Evolutionary conservation across 2,329 filamentous ascomycete species (phyloP), one percentile per base, ranked within the genome.

Genomic region (Verticillium albo-atrum): DNA sequence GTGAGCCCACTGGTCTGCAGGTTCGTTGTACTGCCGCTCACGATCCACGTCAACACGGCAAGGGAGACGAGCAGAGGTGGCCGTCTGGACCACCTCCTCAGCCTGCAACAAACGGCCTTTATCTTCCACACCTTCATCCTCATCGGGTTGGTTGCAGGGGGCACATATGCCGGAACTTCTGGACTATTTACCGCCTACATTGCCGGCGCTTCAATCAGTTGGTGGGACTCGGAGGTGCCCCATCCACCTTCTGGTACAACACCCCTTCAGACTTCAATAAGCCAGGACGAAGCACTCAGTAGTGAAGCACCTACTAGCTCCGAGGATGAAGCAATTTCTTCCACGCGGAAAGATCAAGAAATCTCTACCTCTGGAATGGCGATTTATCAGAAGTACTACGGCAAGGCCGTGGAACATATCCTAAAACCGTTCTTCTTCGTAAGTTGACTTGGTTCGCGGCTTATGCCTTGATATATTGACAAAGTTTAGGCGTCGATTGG

Each of bases 391-490:
- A 62, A 68, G 3, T 82, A 78, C 65, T 80, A 78, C 59, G 63
- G 63, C 2, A 65, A 72, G 2, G 66, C 71, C 0, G 69, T 80
- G 0, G 64, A 82, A 2, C 75, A 75, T 9, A 76, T 92, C 0
- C 70, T 93, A 0, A 85, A 85, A 55, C 89, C 90, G 0, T 81
- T 91, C 60, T 92, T 93, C 73, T 93, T 93, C 67, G 89, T 84
- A 67, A 71, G 82, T 72, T 5, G 7, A 14, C 1, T 32, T 5
- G 4, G 30, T 12, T 6, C 30, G 30, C 14, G 4, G 30, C 2
- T 3, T 32, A 7, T 32, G 30, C 9, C 9, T 6, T 6, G 6
- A 15, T 1, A 23, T 23, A 27, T 62, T 67, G 6, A 67, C 35
- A 25, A 2, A 1, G 1, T 2, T 0, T 20, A 80, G 78, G 78